phyloP scores from a whole-genome alignment of 371 early-diverging fungal genomes.

The Syncephalastrum racemosum region DNA sequence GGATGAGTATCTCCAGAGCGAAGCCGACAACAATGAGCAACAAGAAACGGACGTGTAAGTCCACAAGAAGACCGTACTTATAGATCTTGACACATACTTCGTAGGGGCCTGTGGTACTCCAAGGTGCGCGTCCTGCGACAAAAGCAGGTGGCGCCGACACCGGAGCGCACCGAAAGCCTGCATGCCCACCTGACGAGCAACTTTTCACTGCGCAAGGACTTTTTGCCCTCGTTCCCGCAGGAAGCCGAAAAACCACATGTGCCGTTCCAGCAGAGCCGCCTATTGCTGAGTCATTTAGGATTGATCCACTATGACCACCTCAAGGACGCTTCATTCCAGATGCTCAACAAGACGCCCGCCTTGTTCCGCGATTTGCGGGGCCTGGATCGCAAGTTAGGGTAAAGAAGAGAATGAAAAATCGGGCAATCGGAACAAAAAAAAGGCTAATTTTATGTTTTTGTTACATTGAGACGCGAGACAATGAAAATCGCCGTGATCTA shows the following conservation, averaged over 20 bases:
- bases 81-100: not conserved
- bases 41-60: constrained; percentile 41
- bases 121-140: constrained; percentile 47
- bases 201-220: constrained; percentile 57
- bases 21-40: constrained; percentile 40
- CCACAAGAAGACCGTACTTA: not conserved
- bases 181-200: constrained; percentile 40
- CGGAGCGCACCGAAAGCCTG: constrained; percentile 22
- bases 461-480: constrained; percentile 64
- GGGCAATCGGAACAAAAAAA: not conserved
- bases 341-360: constrained; percentile 66
- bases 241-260: constrained; percentile 55
- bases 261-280: constrained; percentile 66
- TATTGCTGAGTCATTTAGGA: constrained; percentile 75
- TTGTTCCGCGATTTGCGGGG: constrained; percentile 75
- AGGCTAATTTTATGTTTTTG: not conserved
- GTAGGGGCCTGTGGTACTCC: constrained; percentile 44
- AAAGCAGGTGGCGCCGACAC: constrained; percentile 16
- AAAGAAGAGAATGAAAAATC: constrained; percentile 15
- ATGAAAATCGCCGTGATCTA: constrained; percentile 91
- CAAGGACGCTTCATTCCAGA: constrained; percentile 69
- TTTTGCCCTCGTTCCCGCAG: constrained; percentile 50
- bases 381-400: constrained; percentile 78
- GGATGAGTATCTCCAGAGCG: constrained; percentile 56
- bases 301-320: constrained; percentile 70